Evolutionary conservation across 2,329 filamentous ascomycete species (phyloP).

Genomic region (Pseudocercospora eumusae): DNA sequence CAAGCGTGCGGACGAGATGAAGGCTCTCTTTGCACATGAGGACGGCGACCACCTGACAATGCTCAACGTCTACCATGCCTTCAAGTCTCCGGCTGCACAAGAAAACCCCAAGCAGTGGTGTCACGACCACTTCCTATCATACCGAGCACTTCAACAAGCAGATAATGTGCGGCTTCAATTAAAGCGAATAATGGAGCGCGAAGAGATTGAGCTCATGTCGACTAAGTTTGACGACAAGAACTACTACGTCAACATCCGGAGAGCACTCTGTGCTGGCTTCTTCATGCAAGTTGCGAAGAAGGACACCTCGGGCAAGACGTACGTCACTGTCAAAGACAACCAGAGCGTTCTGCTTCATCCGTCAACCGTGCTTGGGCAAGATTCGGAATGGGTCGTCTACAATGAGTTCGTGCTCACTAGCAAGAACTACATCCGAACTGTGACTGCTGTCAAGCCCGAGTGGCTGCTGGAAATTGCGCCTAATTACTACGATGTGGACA

Average conservation of each 20-base stretch:
- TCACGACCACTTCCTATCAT: slow-evolving; percentile 92
- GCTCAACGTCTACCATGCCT: slow-evolving; percentile 96
- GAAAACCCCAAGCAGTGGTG: slow-evolving; percentile 86
- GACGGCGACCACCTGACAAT: slow-evolving; percentile 96
- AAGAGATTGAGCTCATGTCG: slow-evolving; percentile 80
- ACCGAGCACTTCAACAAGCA: slow-evolving; percentile 83
- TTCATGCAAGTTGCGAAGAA: slow-evolving; percentile 99
- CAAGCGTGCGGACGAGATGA: slow-evolving; percentile 96
- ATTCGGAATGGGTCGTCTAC: slow-evolving; percentile 96
- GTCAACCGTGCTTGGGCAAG: slow-evolving; percentile 81
- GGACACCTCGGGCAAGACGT: slow-evolving; percentile 83
- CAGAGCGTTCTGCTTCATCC: slow-evolving; percentile 92
- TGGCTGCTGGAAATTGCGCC: slow-evolving; percentile 96
- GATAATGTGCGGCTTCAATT: slow-evolving; percentile 93
- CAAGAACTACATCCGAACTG: slow-evolving; percentile 96
- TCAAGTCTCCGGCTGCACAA: slow-evolving; percentile 73
- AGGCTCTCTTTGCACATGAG: slow-evolving; percentile 84
- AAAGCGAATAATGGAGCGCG: slow-evolving; percentile 93
- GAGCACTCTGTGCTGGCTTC: slow-evolving; percentile 89
- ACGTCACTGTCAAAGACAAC: slow-evolving; percentile 94
- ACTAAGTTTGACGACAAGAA: slow-evolving; percentile 93
- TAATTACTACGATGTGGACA: slow-evolving; percentile 82
- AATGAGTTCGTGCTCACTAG: slow-evolving; percentile 98
- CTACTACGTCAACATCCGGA: slow-evolving; percentile 96
- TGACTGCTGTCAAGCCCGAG: slow-evolving; percentile 87